Percentiles rank a stretch among this genome's conserved stretches.
Conservation (phyloP, 768 basidiomycete species). For the Tephrocybe sp. region DNA sequence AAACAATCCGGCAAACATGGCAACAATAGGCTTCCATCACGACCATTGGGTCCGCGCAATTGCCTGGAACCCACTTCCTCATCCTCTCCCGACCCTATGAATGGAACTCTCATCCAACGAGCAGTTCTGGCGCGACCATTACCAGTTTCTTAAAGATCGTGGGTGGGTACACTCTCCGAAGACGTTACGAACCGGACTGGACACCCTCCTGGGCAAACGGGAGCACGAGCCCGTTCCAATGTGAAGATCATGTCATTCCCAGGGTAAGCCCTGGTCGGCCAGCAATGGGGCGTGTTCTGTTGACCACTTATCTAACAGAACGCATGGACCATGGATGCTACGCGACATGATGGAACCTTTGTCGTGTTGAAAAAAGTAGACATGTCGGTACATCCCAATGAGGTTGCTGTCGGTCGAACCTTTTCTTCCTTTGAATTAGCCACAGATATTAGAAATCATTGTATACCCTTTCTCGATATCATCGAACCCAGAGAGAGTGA, state of each 20-base stretch:
- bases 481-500: constrained; percentile 21
- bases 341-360: constrained; percentile 27
- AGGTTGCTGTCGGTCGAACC: constrained; percentile 29
- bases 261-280: constrained; percentile 8
- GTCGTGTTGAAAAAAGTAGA: constrained; percentile 30
- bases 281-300: constrained; percentile 6
- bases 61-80: no score
- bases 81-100: no score
- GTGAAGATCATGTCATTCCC: neutral
- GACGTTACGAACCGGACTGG: constrained; percentile 28
- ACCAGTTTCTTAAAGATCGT: constrained; percentile 24
- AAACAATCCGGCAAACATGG: no score
- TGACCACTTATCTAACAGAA: neutral
- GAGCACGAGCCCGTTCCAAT: neutral
- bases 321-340: constrained; percentile 29
- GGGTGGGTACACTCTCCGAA: constrained; percentile 34
- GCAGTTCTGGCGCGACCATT: constrained; percentile 15
- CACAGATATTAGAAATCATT: constrained; percentile 31
- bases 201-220: constrained; percentile 26
- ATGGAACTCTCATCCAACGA: no score
- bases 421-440: constrained; percentile 15
- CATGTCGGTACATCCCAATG: constrained; percentile 20
- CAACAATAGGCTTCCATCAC: no score
- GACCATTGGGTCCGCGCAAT: no score
- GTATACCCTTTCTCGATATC: constrained; percentile 28